These are phyloP conservation scores for Aspergillus asperescens DNA, from an alignment of 495 filamentous ascomycete species.

Conservation along the genomic window DNA sequence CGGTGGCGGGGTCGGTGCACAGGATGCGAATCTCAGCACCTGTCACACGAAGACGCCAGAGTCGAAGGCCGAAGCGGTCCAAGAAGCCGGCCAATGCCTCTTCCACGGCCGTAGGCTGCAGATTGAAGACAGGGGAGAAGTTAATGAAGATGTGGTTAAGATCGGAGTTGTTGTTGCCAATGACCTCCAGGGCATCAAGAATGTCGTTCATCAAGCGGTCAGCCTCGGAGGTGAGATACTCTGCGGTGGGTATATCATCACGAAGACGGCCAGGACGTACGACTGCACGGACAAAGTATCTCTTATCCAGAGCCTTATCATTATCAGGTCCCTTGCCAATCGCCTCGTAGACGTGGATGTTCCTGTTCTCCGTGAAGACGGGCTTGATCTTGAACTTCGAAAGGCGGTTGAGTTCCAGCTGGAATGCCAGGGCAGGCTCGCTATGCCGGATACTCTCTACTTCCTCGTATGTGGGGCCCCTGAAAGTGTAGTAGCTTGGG, in stretches of 20 bases:
- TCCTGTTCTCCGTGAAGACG: conserved; percentile 97
- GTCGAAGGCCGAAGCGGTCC: conserved; percentile 90
- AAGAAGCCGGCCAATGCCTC: conserved; percentile 91
- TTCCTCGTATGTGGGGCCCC: conserved; percentile 81
- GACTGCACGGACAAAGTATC: conserved; percentile 94
- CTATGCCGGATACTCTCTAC: conserved; percentile 94
- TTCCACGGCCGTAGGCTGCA: conserved; percentile 85
- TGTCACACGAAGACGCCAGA: conserved; percentile 94
- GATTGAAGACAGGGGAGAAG: conserved; percentile 91
- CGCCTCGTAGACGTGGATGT: conserved; percentile 97
- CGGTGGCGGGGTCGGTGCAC: conserved; percentile 82
- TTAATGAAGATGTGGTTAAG: conserved; percentile 99
- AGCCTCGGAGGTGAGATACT: conserved; percentile 96
- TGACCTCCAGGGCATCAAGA: conserved; percentile 93
- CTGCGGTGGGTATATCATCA: conserved; percentile 93
- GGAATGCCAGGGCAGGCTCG: conserved; percentile 95
- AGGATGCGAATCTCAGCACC: conserved; percentile 98
- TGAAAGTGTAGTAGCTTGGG: conserved; percentile 96
- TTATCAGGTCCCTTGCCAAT: conserved; percentile 88
- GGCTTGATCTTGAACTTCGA: conserved; percentile 97
- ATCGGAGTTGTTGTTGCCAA: conserved; percentile 98
- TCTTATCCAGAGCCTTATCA: conserved; percentile 68
- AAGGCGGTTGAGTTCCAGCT: conserved; percentile 88
- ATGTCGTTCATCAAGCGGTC: conserved; percentile 97
- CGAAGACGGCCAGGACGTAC: conserved; percentile 88